These are phyloP conservation scores for Mycocentrospora acerina DNA, from an alignment of 2,329 filamentous ascomycete species.

Conservation along the genomic window DNA sequence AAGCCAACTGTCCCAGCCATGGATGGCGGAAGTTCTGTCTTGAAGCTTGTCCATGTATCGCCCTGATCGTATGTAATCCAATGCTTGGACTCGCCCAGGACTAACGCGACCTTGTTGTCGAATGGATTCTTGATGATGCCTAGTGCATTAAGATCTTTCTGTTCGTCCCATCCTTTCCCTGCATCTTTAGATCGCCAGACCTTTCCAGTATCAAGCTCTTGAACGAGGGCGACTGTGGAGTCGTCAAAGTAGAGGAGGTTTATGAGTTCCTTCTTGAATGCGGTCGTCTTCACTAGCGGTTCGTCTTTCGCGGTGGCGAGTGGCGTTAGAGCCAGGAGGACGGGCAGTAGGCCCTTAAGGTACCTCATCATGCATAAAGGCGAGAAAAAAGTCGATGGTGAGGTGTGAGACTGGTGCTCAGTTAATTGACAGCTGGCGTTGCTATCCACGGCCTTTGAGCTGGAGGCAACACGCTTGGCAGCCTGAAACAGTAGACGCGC, in stretches of 20 bases:
- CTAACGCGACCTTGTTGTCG: slow-evolving; percentile 77
- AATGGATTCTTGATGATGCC: slow-evolving; percentile 75
- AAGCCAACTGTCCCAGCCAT: slow-evolving; percentile 68
- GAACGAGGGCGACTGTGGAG: slow-evolving; percentile 77
- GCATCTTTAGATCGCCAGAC: slow-evolving; percentile 80
- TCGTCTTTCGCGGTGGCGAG: slow-evolving; percentile 53
- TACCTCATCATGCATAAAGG: slow-evolving; percentile 44
- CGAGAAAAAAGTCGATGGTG: slow-evolving; percentile 16
- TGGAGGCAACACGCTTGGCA: slow-evolving; percentile 36
- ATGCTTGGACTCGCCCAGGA: slow-evolving; percentile 71
- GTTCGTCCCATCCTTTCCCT: slow-evolving; percentile 71
- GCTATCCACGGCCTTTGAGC: slow-evolving; percentile 33
- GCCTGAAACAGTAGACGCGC: slow-evolving; percentile 33
- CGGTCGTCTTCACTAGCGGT: slow-evolving; percentile 65
- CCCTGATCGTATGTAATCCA: slow-evolving; percentile 84
- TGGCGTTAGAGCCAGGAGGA: slow-evolving; percentile 51
- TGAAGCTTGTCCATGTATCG: slow-evolving; percentile 76
- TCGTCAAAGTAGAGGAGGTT: slow-evolving; percentile 89
- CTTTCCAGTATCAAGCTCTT: slow-evolving; percentile 63
- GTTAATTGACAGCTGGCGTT: slow-evolving; percentile 40
- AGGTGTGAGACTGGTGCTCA: slow-evolving; percentile 15
- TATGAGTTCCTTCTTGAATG: slow-evolving; percentile 66
- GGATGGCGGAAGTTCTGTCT: slow-evolving; percentile 57
- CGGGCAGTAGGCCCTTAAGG: slow-evolving; percentile 46
- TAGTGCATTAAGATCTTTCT: slow-evolving; percentile 62